phyloP scores from a whole-genome alignment of 805 yeast species.

The Wickerhamiella parazyma region DNA sequence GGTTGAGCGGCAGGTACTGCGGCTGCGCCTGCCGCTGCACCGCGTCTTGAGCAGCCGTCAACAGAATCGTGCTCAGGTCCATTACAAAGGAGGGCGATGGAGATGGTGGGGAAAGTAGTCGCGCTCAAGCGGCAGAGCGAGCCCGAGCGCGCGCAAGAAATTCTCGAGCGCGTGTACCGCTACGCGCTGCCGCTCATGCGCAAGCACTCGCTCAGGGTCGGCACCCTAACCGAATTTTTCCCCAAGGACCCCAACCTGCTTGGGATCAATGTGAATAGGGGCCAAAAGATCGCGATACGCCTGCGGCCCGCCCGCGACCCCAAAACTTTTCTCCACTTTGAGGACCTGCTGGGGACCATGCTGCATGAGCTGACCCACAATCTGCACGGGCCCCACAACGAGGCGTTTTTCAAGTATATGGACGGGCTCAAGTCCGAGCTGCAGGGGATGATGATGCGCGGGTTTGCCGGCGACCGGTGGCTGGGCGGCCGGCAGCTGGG shows the following conservation, averaged over 20 bases:
- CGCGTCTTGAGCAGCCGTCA: not conserved
- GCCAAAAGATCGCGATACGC: conserved; percentile 58
- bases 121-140: conserved; percentile 37
- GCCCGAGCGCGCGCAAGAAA: conserved; percentile 38
- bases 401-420: conserved; percentile 46
- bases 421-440: conserved; percentile 46
- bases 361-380: conserved; percentile 84
- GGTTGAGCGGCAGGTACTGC: not conserved
- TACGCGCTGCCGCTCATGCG: conserved; percentile 70
- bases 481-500: conserved; percentile 39
- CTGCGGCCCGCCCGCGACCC: conserved; percentile 47
- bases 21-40: not conserved
- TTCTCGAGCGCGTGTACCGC: conserved; percentile 53
- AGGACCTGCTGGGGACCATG: conserved; percentile 63
- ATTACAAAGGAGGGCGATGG: conserved; percentile 5
- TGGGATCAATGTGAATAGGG: conserved; percentile 73
- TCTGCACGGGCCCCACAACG: conserved; percentile 66
- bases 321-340: conserved; percentile 42
- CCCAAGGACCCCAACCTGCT: conserved; percentile 54
- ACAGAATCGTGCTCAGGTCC: conserved; percentile 4
- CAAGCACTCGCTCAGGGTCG: conserved; percentile 50
- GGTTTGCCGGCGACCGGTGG: conserved; percentile 35
- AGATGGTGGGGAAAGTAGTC: conserved; percentile 19
- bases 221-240: conserved; percentile 60
- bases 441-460: conserved; percentile 28